phyloP scores from a whole-genome alignment of 2,329 filamentous ascomycete species.

The Hymenoscyphus fraxineus region DNA sequence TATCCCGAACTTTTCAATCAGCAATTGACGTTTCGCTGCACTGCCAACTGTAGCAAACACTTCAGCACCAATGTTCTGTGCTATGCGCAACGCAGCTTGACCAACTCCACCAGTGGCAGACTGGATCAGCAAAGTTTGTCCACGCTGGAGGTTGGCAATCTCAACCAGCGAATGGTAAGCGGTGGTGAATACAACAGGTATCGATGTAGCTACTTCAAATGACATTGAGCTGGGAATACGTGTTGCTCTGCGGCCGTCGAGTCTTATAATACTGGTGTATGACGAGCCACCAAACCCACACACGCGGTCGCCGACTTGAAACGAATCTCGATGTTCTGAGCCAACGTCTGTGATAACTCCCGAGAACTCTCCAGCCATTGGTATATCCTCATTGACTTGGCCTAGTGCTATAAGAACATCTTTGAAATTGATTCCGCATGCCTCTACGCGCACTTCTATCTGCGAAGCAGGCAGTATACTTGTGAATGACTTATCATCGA shows the following conservation, averaged over 20 bases:
- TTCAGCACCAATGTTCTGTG: slow-evolving; percentile 33
- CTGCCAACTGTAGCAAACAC: slow-evolving; percentile 42
- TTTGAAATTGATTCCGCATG: slow-evolving; percentile 18
- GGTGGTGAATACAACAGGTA: slow-evolving; percentile 40
- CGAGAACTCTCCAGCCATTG: slow-evolving; percentile 33
- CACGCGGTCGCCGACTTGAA: slow-evolving; percentile 32
- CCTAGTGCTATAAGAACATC: slow-evolving; percentile 35
- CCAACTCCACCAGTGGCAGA: slow-evolving; percentile 16
- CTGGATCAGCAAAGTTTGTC: slow-evolving; percentile 26
- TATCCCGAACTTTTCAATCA: slow-evolving; percentile 32
- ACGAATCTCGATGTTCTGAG: slow-evolving; percentile 17
- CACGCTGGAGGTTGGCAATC: slow-evolving; percentile 37
- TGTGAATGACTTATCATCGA: slow-evolving; percentile 10
- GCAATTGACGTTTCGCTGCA: slow-evolving; percentile 36
- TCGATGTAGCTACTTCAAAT: slow-evolving; percentile 31
- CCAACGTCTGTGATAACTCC: slow-evolving; percentile 31
- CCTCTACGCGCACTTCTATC: slow-evolving; percentile 24
- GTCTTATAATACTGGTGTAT: slow-evolving; percentile 2
- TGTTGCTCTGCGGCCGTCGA: background rate
- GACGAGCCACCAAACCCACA: slow-evolving; percentile 7
- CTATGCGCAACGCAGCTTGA: slow-evolving; percentile 29
- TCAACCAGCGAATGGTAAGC: slow-evolving; percentile 44
- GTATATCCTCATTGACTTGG: slow-evolving; percentile 25
- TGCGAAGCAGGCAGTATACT: background rate
- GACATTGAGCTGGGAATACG: slow-evolving; percentile 11